phyloP scores from a whole-genome alignment of 2,329 filamentous ascomycete genomes.

The Lomentospora prolificans region DNA sequence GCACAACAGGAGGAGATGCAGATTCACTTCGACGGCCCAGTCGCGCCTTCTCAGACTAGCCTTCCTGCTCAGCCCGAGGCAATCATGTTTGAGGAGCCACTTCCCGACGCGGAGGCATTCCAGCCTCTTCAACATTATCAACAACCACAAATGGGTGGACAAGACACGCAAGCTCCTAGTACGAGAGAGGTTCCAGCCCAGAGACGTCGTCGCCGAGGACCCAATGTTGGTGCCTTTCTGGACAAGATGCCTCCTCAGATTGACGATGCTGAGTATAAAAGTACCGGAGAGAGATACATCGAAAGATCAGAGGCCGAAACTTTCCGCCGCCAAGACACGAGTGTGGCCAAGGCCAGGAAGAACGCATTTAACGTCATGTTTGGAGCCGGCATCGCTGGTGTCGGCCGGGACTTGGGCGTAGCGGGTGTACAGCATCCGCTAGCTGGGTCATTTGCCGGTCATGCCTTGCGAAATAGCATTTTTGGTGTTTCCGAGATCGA shows the following conservation, averaged over 20 bases:
- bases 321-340: background rate
- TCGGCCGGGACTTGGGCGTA: slow-evolving; percentile 22
- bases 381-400: slow-evolving; percentile 26
- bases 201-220: slow-evolving; percentile 16
- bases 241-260: slow-evolving; percentile 21
- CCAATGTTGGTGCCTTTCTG: slow-evolving; percentile 19
- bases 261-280: slow-evolving; percentile 19
- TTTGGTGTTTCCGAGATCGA: slow-evolving; percentile 19
- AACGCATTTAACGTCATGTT: slow-evolving; percentile 30
- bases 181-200: background rate
- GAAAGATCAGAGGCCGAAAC: slow-evolving; percentile 27
- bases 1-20: background rate
- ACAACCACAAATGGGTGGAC: slow-evolving; percentile 9
- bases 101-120: slow-evolving; percentile 28
- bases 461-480: slow-evolving; percentile 27
- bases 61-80: slow-evolving; percentile 11
- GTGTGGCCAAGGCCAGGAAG: background rate
- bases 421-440: slow-evolving; percentile 31
- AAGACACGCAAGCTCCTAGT: slow-evolving; percentile 14
- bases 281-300: slow-evolving; percentile 16
- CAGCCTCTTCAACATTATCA: slow-evolving; percentile 11
- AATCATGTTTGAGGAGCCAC: slow-evolving; percentile 26
- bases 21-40: background rate
- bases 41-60: background rate
- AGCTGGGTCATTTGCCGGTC: slow-evolving; percentile 34